Evolutionary conservation across 495 filamentous ascomycete species (phyloP).

Genomic region (Penicillium diatomitis): DNA sequence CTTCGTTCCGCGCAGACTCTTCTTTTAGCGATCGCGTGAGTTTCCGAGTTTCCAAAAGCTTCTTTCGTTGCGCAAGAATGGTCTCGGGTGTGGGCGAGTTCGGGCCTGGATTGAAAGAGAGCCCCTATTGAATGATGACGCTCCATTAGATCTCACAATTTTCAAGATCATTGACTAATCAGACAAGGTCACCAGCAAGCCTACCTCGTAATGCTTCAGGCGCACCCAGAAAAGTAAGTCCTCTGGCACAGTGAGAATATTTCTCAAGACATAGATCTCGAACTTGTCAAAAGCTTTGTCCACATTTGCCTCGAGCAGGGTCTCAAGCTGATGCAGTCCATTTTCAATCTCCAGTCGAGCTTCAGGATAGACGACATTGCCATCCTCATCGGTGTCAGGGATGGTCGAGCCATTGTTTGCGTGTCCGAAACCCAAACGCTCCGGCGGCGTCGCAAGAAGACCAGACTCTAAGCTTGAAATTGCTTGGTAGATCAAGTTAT

Average conservation of each 20-base stretch:
- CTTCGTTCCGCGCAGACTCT: slow-evolving; percentile 68
- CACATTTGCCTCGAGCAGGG: slow-evolving; percentile 72
- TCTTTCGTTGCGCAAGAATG: slow-evolving; percentile 62
- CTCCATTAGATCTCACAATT: too few relatives aligned
- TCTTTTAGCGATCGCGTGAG: slow-evolving; percentile 65
- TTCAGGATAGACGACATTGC: slow-evolving; percentile 44
- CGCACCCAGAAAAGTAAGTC: slow-evolving; percentile 69
- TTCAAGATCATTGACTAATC: too few relatives aligned
- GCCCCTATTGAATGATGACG: slow-evolving; percentile 15
- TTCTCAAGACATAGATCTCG: slow-evolving; percentile 78
- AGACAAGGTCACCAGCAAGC: slow-evolving; percentile 2
- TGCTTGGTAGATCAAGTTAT: slow-evolving; percentile 77
- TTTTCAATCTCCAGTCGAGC: slow-evolving; percentile 76
- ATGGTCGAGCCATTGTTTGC: slow-evolving; percentile 35
- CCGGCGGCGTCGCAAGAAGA: slow-evolving; percentile 60
- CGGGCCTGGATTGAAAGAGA: slow-evolving; percentile 21
- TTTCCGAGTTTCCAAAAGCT: slow-evolving; percentile 70
- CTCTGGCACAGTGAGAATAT: slow-evolving; percentile 69
- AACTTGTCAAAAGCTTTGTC: slow-evolving; percentile 74
- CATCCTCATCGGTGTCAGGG: slow-evolving; percentile 45
- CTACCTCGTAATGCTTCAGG: slow-evolving; percentile 76
- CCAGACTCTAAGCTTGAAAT: slow-evolving; percentile 76
- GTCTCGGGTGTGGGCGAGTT: slow-evolving; percentile 51
- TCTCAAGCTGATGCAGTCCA: slow-evolving; percentile 88
- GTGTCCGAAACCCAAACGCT: slow-evolving; percentile 62